These are phyloP conservation scores for Ligustrum vulgare DNA, from an alignment of 257 asterid species.

Conservation along the genomic window DNA sequence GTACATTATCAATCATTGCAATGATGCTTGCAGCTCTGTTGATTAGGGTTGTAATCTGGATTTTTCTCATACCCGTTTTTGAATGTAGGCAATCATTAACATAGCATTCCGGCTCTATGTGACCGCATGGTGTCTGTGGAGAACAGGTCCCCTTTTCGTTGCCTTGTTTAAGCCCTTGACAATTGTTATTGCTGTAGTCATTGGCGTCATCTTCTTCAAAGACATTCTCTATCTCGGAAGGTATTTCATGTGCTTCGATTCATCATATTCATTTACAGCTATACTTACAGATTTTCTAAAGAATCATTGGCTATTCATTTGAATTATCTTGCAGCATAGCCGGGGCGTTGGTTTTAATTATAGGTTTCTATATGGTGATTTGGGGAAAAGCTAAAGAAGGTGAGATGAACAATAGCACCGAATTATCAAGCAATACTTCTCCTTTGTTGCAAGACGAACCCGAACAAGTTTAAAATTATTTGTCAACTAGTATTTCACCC, in stretches of 20 bases:
- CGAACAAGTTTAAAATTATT: constrained; percentile 15
- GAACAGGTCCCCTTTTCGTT: constrained; percentile 52
- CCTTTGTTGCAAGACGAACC: constrained; percentile 37
- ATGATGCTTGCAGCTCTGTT: neutral
- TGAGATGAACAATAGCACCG: constrained; percentile 13
- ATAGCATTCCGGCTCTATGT: constrained; percentile 51
- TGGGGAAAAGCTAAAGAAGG: constrained; percentile 61
- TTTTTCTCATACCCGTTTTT: no score
- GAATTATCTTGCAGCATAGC: constrained; percentile 34
- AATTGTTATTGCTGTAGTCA: constrained; percentile 40
- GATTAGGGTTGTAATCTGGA: neutral
- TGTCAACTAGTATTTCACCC: no score
- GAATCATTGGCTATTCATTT: neutral
- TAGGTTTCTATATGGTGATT: constrained; percentile 55
- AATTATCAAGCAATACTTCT: constrained; percentile 21
- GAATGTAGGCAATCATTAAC: constrained; percentile 46
- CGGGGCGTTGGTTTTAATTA: constrained; percentile 44
- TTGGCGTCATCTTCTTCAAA: constrained; percentile 45
- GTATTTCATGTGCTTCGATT: constrained; percentile 24
- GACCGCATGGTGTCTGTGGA: constrained; percentile 56
- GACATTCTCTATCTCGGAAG: constrained; percentile 57
- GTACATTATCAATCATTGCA: neutral
- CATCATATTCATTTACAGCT: neutral
- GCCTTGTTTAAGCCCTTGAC: constrained; percentile 53
- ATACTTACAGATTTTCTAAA: neutral